A percentile compares a stretch with the other conserved stretches of the same genome.
Evolutionary conservation across 2,329 filamentous ascomycete genomes (phyloP).

Genomic region (Alternaria alternata): DNA sequence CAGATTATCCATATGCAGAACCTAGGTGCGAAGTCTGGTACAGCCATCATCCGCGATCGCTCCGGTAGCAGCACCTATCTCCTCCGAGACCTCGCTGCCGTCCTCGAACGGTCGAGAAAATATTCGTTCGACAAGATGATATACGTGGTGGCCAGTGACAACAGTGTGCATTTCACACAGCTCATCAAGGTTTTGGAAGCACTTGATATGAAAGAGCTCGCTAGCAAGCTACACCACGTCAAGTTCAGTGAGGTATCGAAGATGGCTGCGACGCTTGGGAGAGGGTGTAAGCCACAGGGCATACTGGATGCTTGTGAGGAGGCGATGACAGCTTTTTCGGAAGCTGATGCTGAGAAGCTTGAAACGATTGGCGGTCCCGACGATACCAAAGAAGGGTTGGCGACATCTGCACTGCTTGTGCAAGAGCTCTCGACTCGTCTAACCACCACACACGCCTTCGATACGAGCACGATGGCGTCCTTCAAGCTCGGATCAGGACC

Average conservation of each 20-base stretch:
- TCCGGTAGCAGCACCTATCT: constrained; percentile 80
- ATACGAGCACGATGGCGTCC: constrained; percentile 31
- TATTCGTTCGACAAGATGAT: constrained; percentile 79
- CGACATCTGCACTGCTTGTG: constrained; percentile 33
- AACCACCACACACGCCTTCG: constrained; percentile 36
- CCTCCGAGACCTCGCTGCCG: constrained; percentile 79
- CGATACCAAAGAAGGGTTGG: constrained; percentile 22
- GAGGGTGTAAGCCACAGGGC: constrained; percentile 73
- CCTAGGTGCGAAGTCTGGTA: constrained; percentile 74
- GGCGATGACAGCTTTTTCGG: constrained; percentile 23
- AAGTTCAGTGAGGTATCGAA: constrained; percentile 75
- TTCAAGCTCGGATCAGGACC: constrained; percentile 43
- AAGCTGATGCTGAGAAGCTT: constrained; percentile 31
- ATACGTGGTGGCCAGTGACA: constrained; percentile 76
- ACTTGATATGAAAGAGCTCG: constrained; percentile 73
- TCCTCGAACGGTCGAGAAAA: constrained; percentile 70
- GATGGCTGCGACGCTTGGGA: constrained; percentile 52
- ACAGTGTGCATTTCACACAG: constrained; percentile 76
- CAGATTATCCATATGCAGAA: constrained; percentile 76
- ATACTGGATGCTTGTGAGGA: constrained; percentile 63
- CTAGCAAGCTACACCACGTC: constrained; percentile 74
- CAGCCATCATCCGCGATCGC: constrained; percentile 74
- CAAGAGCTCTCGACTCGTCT: constrained; percentile 40
- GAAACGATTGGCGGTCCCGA: constrained; percentile 26
- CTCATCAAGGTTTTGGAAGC: constrained; percentile 80